Evolutionary conservation across 1,139 yeast genomes (phyloP).

Genomic region (Debaryomyces fabryi): DNA sequence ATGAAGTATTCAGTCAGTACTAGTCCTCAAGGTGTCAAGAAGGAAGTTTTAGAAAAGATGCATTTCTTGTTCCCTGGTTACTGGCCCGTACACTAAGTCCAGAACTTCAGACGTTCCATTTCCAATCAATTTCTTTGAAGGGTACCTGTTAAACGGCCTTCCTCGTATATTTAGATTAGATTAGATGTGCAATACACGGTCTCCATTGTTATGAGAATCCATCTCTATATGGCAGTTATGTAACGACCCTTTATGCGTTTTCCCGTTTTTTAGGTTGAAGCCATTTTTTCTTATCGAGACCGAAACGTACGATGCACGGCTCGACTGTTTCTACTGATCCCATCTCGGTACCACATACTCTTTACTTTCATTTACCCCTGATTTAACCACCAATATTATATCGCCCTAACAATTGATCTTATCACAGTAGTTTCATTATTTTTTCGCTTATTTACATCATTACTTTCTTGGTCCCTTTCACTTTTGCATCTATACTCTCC

Average conservation of each 20-base stretch:
- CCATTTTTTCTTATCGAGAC: neutral
- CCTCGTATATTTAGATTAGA: constrained; percentile 1
- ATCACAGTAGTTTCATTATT: no score
- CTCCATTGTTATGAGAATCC: neutral
- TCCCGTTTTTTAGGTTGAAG: no score
- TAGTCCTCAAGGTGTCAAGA: constrained; percentile 71
- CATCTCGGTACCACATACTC: neutral
- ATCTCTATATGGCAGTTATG: neutral
- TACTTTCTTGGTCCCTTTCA: neutral
- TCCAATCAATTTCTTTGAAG: no score
- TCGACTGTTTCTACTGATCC: neutral
- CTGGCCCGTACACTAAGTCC: constrained; percentile 53
- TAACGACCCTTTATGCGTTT: neutral
- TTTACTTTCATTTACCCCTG: neutral
- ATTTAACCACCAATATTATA: neutral
- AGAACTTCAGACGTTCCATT: neutral
- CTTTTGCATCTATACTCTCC: neutral
- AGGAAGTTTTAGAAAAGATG: constrained; percentile 75
- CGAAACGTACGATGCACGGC: neutral
- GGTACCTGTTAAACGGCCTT: neutral
- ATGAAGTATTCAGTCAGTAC: constrained; percentile 86
- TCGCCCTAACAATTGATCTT: no score
- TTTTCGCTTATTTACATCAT: neutral
- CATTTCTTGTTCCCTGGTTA: constrained; percentile 92
- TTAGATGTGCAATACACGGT: neutral